Conservation (phyloP, 768 basidiomycete genomes). For the Cubamyces lactineus region DNA sequence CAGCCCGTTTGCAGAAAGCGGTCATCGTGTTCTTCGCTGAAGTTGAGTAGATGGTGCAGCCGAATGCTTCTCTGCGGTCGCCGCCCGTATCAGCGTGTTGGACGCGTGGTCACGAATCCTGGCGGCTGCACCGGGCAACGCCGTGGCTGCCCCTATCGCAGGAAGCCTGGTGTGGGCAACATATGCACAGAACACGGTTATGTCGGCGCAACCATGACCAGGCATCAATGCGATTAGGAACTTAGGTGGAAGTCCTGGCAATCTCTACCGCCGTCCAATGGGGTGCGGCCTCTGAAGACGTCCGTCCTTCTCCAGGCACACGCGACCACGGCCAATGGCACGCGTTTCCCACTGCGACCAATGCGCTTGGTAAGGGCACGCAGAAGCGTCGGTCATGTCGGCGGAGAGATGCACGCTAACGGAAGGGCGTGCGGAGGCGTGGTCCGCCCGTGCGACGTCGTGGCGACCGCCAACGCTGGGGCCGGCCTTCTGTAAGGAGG, state of each 20-base stretch:
- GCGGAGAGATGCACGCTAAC: conserved; percentile 7
- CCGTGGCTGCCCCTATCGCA: conserved; percentile 8
- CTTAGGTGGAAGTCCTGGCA: conserved; percentile 7
- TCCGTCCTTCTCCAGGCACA: conserved; percentile 15
- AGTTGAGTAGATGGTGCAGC: no score
- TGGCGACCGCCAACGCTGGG: conserved; percentile 1
- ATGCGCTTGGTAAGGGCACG: conserved; percentile 5
- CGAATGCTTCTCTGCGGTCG: no score
- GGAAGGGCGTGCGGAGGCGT: conserved; percentile 2
- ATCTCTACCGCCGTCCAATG: conserved; percentile 9
- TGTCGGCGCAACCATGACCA: conserved; percentile 5
- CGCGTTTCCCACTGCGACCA: neutral
- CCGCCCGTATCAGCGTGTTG: no score
- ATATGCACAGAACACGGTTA: neutral
- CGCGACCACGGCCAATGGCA: conserved; percentile 5
- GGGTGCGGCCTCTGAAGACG: conserved; percentile 1
- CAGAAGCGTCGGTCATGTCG: conserved; percentile 9
- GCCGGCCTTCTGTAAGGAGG: conserved; percentile 1
- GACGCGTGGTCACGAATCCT: neutral
- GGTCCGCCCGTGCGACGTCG: neutral
- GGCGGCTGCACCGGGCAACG: neutral
- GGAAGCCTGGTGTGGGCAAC: neutral
- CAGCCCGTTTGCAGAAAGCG: no score
- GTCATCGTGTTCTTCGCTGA: no score
- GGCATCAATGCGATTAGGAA: neutral